Evolutionary conservation across 208 protist genomes (phyloP), one percentile per base, ranked within the genome.

Genomic region (Leishmania mexicana): DNA sequence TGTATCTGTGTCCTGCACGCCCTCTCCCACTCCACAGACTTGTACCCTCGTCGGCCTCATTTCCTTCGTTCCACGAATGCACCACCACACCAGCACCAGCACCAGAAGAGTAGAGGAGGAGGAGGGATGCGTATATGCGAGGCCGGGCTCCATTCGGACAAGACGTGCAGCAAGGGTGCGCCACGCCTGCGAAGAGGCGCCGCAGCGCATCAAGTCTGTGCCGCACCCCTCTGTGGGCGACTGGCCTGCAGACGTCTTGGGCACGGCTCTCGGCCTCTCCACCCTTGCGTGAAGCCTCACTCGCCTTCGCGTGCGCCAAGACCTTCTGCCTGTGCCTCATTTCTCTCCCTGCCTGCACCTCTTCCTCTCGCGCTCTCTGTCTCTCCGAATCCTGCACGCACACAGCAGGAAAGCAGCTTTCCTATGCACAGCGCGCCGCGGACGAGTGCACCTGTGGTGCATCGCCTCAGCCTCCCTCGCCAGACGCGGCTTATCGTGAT

Each of bases 371-470:
- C 11, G 2, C 38, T 53, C 62, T 31, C 8, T 35, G 2, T 8
- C 21, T 28, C 28, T 10, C 7, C 10, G 40, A 73, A 53, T 21
- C 47, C 42, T 74, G 45, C 24, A 2, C 11, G 70, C 10, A 21
- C 42, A 74, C 45, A 31, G 45, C 42, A 74, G 17, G 70, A 74
- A 45, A 31, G 28, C 70, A 54, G 70, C 70, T 31, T 28, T 74
- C 45, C 42, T 53, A 74, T 74, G 28, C 70, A 74, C 31, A 74
- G 45, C 45, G 5, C 51, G 40, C 70, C 70, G 45, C 45, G 45
- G 45, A 54, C 11, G 28, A 74, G 70, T 51, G 70, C 45, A 35
- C 45, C 70, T 31, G 70, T 74, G 70, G 45, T 53, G 70, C 70
- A 28, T 28, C 10, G 45, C 70, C 6, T 54, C n/a, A 11, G 42